A percentile compares a stretch with the other conserved stretches of the same genome.
phyloP scores from a whole-genome alignment of 768 basidiomycete species.

The Dentipellis sp. region DNA sequence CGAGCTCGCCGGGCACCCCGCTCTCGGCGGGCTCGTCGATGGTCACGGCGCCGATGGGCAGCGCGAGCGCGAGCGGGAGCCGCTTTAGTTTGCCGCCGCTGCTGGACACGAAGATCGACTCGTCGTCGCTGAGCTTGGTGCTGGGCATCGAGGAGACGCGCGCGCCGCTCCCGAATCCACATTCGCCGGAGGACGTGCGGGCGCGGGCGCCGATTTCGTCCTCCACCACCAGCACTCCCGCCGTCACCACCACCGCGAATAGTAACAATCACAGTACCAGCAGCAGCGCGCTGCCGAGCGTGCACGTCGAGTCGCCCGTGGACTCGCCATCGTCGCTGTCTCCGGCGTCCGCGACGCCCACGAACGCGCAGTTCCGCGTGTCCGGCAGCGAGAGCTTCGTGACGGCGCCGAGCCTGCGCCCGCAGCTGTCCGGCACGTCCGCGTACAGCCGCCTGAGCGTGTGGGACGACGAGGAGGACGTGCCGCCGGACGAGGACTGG shows the following conservation, averaged over 20 bases:
- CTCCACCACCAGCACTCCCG: too few species aligned
- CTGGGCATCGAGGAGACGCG: slow-evolving; percentile 18
- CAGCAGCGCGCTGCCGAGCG: background rate
- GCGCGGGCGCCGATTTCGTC: background rate
- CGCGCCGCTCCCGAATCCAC: background rate
- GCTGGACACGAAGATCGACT: slow-evolving; percentile 53
- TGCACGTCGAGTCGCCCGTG: background rate
- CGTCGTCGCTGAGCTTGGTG: slow-evolving; percentile 35
- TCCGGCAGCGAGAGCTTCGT: background rate
- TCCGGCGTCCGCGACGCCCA: background rate
- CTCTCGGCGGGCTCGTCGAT: slow-evolving; percentile 31
- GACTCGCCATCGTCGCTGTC: background rate
- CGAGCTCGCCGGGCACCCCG: slow-evolving; percentile 21
- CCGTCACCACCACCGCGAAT: background rate
- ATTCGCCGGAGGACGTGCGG: background rate
- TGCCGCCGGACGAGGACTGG: slow-evolving; percentile 50
- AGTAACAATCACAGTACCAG: too few species aligned
- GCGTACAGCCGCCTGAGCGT: slow-evolving; percentile 30
- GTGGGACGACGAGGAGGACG: slow-evolving; percentile 25
- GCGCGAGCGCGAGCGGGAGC: slow-evolving; percentile 13
- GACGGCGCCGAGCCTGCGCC: slow-evolving; percentile 8
- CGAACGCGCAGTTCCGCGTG: background rate
- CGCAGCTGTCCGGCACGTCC: slow-evolving; percentile 28
- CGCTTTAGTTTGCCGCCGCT: slow-evolving; percentile 42
- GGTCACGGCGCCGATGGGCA: slow-evolving; percentile 47